These are phyloP conservation scores for Aspergillus hortae DNA, from an alignment of 2,329 filamentous ascomycete species.

Conservation along the genomic window DNA sequence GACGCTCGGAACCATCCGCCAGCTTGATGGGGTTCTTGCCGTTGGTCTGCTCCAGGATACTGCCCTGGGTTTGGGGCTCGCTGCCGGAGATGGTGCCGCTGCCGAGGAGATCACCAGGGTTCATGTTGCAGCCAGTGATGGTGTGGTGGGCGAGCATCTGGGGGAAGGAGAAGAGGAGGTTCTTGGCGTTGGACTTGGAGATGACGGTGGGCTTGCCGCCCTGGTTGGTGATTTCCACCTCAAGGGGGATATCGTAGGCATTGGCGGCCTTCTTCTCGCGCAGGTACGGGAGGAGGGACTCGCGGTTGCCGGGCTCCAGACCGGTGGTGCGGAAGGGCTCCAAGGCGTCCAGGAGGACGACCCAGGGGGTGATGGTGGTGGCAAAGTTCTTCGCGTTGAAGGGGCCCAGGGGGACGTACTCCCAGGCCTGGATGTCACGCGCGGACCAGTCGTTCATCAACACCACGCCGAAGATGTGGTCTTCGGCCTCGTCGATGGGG, in stretches of 20 bases:
- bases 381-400: constrained; percentile 84
- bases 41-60: constrained; percentile 68
- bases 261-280: constrained; percentile 55
- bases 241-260: constrained; percentile 66
- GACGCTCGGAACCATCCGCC: constrained; percentile 62
- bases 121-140: constrained; percentile 70
- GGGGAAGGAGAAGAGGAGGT: constrained; percentile 77
- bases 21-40: constrained; percentile 64
- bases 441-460: constrained; percentile 87
- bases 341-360: constrained; percentile 71
- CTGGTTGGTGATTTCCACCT: constrained; percentile 53
- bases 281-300: constrained; percentile 59
- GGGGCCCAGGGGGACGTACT: constrained; percentile 76
- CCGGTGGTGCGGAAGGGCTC: constrained; percentile 61
- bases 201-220: constrained; percentile 57
- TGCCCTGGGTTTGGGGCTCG: constrained; percentile 58
- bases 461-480: constrained; percentile 74
- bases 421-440: constrained; percentile 77
- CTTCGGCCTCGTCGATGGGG: constrained; percentile 60
- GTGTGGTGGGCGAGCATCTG: constrained; percentile 81
- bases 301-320: constrained; percentile 51
- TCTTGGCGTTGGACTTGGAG: constrained; percentile 57
- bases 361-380: constrained; percentile 74
- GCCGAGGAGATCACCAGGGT: constrained; percentile 70
- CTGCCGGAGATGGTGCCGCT: constrained; percentile 74